A percentile compares a stretch with the other conserved stretches of the same genome.
These are phyloP conservation scores for Nephelium lappaceum DNA, from an alignment of 345 rosid genomes.

Conservation along the genomic window DNA sequence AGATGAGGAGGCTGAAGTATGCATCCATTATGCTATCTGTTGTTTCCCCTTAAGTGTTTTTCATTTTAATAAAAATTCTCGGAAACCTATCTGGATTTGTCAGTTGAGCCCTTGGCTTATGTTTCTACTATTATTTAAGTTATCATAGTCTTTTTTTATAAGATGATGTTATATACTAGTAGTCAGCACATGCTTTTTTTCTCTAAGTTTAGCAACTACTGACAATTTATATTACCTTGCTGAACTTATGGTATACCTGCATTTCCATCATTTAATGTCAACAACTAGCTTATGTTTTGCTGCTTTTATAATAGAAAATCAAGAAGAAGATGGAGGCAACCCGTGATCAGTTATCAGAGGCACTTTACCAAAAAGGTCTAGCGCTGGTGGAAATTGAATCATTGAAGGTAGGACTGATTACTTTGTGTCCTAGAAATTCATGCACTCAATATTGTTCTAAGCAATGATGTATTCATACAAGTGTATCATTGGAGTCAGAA, in stretches of 20 bases:
- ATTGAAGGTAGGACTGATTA: conserved; percentile 45
- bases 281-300: background rate
- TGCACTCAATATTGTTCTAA: background rate
- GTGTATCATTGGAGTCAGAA: background rate
- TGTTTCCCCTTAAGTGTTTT: background rate
- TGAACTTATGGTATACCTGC: background rate
- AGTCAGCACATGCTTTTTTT: background rate
- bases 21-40: conserved; percentile 9
- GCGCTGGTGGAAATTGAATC: conserved; percentile 69
- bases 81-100: background rate
- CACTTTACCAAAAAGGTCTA: conserved; percentile 86
- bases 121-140: background rate
- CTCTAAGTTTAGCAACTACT: background rate
- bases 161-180: background rate
- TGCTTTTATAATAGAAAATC: conserved; percentile 37
- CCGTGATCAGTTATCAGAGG: conserved; percentile 84
- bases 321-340: conserved; percentile 85
- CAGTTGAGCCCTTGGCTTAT: background rate
- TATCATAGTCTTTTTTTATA: background rate
- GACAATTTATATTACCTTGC: background rate
- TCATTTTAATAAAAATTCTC: background rate
- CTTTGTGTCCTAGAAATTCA: background rate
- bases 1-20: conserved; percentile 90
- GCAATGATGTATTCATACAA: background rate
- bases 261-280: background rate